Conservation (phyloP, 805 yeast species). For the Candida qinlingensis region DNA sequence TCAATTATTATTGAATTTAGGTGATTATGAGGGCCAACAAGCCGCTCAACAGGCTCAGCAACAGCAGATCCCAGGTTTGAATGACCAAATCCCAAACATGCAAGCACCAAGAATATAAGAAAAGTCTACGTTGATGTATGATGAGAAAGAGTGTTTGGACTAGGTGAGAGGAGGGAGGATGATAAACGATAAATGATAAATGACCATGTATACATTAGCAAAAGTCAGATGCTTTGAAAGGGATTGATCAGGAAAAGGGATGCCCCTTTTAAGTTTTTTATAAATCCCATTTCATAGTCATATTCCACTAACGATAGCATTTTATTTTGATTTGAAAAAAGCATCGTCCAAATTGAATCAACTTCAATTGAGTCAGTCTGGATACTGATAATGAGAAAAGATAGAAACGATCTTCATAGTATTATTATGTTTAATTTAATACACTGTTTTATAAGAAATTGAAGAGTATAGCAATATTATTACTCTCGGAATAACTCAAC, state of each 20-base stretch:
- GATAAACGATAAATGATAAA: too few species aligned
- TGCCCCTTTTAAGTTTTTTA: too few species aligned
- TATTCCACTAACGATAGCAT: neutral
- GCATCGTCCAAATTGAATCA: neutral
- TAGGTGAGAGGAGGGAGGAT: too few species aligned
- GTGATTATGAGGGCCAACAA: conserved; percentile 32
- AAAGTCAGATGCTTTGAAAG: too few species aligned
- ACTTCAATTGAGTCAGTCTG: neutral
- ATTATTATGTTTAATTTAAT: neutral
- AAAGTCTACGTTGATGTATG: neutral
- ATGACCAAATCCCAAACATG: neutral
- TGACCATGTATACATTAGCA: too few species aligned
- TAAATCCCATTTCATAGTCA: too few species aligned
- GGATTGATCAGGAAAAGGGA: too few species aligned
- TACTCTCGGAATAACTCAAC: neutral
- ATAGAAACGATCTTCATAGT: neutral
- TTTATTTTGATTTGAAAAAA: neutral
- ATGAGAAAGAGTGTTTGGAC: too few species aligned
- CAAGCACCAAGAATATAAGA: neutral
- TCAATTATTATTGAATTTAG: conserved; percentile 68
- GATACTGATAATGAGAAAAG: neutral
- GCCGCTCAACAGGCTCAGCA: conserved; percentile 7
- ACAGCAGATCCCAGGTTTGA: neutral
- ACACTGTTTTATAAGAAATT: neutral
- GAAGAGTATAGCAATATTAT: too few species aligned